Conservation (phyloP, 2,329 filamentous ascomycete species). For the Magnaporthiopsis rhizophila region DNA sequence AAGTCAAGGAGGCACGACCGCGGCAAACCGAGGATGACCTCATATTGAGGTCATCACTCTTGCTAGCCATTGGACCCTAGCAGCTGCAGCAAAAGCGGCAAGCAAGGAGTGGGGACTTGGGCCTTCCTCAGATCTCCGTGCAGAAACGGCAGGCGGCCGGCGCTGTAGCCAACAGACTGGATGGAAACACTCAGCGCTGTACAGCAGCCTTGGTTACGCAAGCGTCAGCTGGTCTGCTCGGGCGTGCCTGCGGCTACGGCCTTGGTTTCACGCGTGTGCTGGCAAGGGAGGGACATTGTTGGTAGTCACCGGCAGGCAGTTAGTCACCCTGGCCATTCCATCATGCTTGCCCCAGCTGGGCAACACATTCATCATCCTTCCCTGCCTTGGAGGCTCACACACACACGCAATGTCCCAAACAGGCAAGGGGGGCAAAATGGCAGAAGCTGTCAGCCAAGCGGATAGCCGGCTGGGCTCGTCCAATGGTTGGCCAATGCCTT, state of each 20-base stretch:
- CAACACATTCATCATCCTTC: background rate
- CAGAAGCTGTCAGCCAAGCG: background rate
- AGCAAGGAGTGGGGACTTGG: background rate
- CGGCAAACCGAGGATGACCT: background rate
- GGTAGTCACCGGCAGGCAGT: background rate
- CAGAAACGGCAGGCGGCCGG: no score
- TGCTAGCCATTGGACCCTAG: background rate
- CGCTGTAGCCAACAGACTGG: background rate
- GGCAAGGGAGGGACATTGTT: background rate
- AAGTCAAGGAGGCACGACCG: no score
- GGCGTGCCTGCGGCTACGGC: no score
- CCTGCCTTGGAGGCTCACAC: background rate
- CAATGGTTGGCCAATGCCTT: background rate
- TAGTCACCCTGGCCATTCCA: background rate
- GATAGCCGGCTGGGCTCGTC: background rate
- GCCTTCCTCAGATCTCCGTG: no score
- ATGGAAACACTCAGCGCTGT: background rate
- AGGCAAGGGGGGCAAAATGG: background rate
- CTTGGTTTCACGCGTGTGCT: no score
- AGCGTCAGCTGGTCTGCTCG: background rate
- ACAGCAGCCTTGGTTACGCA: background rate
- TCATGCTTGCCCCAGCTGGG: background rate
- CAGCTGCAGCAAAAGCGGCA: background rate
- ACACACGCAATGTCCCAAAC: background rate
- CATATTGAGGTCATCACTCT: background rate